Percentiles rank a stretch among this genome's conserved stretches.
Conservation (phyloP, 2,329 filamentous ascomycete species). For the Arthrinium puccinioides region DNA sequence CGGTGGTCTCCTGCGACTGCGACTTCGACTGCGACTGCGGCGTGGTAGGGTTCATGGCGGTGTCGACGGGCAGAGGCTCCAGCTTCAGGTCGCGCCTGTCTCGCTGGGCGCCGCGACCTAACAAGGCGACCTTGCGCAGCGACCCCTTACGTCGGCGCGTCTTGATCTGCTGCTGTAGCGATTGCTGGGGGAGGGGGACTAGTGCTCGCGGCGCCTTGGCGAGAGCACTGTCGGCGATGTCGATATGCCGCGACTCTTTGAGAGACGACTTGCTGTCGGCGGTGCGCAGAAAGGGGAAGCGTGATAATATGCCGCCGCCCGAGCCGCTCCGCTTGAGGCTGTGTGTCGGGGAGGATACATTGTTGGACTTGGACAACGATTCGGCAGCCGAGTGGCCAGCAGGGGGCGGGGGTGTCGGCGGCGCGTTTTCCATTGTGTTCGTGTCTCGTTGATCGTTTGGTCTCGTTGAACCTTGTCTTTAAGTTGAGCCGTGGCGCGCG, state of each 20-base stretch:
- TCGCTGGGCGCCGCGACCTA: slow-evolving; percentile 64
- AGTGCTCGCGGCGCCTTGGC: slow-evolving; percentile 20
- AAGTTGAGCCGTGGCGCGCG: slow-evolving; percentile 4
- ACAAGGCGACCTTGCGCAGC: slow-evolving; percentile 75
- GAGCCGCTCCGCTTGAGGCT: slow-evolving; percentile 49
- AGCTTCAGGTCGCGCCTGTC: slow-evolving; percentile 48
- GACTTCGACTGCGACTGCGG: slow-evolving; percentile 4
- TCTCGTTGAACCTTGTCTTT: slow-evolving; percentile 6
- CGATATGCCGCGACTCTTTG: slow-evolving; percentile 17
- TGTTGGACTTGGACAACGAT: slow-evolving; percentile 1
- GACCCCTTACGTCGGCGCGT: slow-evolving; percentile 74
- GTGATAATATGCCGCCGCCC: slow-evolving; percentile 57
- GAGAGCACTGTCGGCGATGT: slow-evolving; percentile 13
- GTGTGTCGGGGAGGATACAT: slow-evolving; percentile 12
- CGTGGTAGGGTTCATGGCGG: slow-evolving; percentile 14
- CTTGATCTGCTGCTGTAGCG: slow-evolving; percentile 30
- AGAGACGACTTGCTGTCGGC: slow-evolving; percentile 18
- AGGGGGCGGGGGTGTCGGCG: slow-evolving; percentile 17
- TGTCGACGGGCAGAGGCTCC: slow-evolving; percentile 31
- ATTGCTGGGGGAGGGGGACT: slow-evolving; percentile 27
- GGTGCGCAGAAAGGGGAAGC: slow-evolving; percentile 59
- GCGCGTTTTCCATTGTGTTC: slow-evolving; percentile 17
- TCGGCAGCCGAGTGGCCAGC: neutral
- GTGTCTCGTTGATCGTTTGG: slow-evolving; percentile 6
- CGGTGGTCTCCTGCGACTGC: slow-evolving; percentile 8